Evolutionary conservation across 306 rosid species (phyloP).

Genomic region (Pueraria montana): DNA sequence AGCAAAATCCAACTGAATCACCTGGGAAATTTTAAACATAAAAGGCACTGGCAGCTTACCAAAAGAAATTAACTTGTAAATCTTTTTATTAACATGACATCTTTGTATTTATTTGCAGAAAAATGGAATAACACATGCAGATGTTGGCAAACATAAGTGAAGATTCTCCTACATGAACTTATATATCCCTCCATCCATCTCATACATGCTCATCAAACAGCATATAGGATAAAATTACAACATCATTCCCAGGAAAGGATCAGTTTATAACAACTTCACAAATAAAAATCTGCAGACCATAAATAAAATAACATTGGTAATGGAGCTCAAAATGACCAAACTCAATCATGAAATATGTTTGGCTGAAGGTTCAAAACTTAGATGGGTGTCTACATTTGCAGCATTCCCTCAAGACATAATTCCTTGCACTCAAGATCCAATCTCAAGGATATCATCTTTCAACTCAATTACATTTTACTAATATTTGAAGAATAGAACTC

Average conservation of each 20-base stretch:
- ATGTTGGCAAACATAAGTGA: not conserved
- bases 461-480: constrained; percentile 10
- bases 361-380: not conserved
- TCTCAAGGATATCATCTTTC: constrained; percentile 27
- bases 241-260: not conserved
- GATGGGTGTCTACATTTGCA: constrained; percentile 22
- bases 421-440: constrained; percentile 1
- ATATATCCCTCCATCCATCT: not conserved
- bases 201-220: not conserved
- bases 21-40: not conserved
- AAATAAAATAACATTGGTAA: constrained; percentile 3
- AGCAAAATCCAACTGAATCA: constrained; percentile 8
- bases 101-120: not conserved
- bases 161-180: constrained; percentile 5
- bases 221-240: not conserved
- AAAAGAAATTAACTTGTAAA: not conserved
- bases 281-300: constrained; percentile 11
- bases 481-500: constrained; percentile 17
- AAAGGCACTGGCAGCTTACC: not conserved
- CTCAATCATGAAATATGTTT: not conserved
- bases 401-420: constrained; percentile 7
- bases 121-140: constrained; percentile 2
- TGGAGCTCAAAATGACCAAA: constrained; percentile 16
- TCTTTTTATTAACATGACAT: not conserved
- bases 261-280: not conserved